phyloP scores from a whole-genome alignment of 495 filamentous ascomycete genomes.

The Physcia stellaris region DNA sequence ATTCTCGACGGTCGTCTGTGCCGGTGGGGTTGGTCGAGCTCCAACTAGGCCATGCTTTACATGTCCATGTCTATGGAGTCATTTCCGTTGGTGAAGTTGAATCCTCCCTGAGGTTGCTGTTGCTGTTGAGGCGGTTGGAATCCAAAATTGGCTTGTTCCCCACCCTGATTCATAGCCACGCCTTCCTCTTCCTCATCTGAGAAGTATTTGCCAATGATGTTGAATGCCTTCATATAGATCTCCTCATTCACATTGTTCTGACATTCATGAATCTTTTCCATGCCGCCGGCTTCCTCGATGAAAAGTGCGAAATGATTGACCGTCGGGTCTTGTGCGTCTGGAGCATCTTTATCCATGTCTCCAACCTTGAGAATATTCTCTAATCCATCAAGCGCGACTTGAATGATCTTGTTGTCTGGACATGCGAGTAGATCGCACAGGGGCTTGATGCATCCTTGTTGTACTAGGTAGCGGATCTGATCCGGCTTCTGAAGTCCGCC shows the following conservation, averaged over 20 bases:
- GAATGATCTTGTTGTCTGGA: constrained; percentile 99
- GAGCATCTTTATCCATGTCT: constrained; percentile 90
- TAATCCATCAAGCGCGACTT: constrained; percentile 93
- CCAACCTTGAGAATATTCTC: constrained; percentile 99
- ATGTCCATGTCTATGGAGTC: constrained; percentile 99
- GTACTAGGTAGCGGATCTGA: constrained; percentile 90
- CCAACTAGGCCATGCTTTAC: constrained; percentile 8
- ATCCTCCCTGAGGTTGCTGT: constrained; percentile 60
- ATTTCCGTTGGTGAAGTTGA: constrained; percentile 84
- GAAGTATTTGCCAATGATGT: constrained; percentile 99
- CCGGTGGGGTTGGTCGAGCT: neutral
- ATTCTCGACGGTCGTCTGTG: neutral
- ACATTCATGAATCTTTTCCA: constrained; percentile 99
- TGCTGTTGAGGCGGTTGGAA: constrained; percentile 68
- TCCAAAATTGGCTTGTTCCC: constrained; percentile 60
- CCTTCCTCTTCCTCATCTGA: constrained; percentile 90
- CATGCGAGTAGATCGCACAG: constrained; percentile 92
- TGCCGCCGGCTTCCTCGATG: constrained; percentile 96
- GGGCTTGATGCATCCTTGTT: constrained; percentile 90
- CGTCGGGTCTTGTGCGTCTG: constrained; percentile 52
- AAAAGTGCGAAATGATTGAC: constrained; percentile 96
- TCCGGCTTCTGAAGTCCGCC: constrained; percentile 97
- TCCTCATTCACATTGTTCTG: constrained; percentile 99
- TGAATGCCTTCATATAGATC: constrained; percentile 99
- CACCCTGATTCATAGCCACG: constrained; percentile 54